Percentiles rank a stretch among this genome's conserved stretches.
Conservation (phyloP, 768 basidiomycete species). For the Solioccasus polychromus region DNA sequence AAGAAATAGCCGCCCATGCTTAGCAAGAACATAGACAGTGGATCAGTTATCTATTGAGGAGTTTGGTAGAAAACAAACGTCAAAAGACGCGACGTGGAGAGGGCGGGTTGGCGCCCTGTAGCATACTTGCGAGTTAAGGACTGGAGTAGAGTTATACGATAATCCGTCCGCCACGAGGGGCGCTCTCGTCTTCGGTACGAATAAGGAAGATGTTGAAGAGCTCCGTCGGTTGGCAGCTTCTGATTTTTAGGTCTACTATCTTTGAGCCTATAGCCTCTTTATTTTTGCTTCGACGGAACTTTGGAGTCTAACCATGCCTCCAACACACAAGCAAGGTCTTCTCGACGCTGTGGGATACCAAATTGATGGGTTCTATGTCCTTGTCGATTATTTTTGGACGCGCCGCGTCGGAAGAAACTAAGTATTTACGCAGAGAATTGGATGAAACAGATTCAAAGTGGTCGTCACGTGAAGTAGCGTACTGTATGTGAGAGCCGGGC, state of each 20-base stretch:
- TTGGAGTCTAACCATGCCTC: constrained; percentile 37
- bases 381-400: constrained; percentile 28
- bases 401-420: background rate
- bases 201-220: constrained; percentile 45
- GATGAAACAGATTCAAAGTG: no score
- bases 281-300: constrained; percentile 36
- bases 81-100: constrained; percentile 47
- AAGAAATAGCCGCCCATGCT: constrained; percentile 36
- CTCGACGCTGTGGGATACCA: constrained; percentile 33
- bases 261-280: constrained; percentile 28
- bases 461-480: no score
- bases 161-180: constrained; percentile 23
- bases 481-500: no score
- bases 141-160: constrained; percentile 32
- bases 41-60: constrained; percentile 19
- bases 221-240: constrained; percentile 47
- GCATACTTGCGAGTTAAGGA: constrained; percentile 48
- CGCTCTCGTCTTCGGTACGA: constrained; percentile 23
- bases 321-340: constrained; percentile 40
- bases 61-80: constrained; percentile 34
- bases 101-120: constrained; percentile 44
- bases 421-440: background rate
- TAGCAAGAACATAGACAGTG: constrained; percentile 31
- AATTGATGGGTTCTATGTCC: constrained; percentile 41
- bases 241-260: constrained; percentile 36